Evolutionary conservation across 345 rosid genomes (phyloP).

Genomic region (Eucalyptus albens): DNA sequence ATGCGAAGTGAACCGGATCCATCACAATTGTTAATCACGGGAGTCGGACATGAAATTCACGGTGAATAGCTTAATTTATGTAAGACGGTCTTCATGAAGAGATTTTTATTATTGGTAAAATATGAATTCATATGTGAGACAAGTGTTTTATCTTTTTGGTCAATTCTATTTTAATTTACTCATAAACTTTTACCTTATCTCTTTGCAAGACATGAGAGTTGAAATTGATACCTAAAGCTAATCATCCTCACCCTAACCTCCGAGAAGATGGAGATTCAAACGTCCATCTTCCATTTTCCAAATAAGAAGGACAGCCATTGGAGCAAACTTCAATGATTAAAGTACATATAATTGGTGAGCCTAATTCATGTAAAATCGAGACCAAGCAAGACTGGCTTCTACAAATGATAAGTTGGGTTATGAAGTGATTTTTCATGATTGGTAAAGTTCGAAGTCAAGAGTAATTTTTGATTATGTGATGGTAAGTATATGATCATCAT

Average conservation of each 20-base stretch:
- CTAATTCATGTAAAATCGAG: neutral
- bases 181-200: accelerated
- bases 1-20: accelerated
- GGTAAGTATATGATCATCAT: neutral
- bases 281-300: no score
- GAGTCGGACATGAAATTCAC: accelerated
- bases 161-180: accelerated
- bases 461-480: neutral
- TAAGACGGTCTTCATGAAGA: no score
- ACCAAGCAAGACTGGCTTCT: neutral
- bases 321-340: no score
- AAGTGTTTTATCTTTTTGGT: accelerated
- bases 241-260: no score
- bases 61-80: no score
- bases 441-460: neutral
- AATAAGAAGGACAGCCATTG: accelerated
- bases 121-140: accelerated
- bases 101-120: no score
- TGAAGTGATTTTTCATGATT: neutral
- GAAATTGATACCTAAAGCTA: no score
- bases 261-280: accelerated
- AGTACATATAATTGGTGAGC: accelerated
- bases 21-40: accelerated
- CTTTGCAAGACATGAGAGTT: accelerated
- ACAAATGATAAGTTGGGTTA: neutral